Base-by-base conservation (phyloP, 306 rosid genomes). In the Begonia fuchsioides region DNA sequence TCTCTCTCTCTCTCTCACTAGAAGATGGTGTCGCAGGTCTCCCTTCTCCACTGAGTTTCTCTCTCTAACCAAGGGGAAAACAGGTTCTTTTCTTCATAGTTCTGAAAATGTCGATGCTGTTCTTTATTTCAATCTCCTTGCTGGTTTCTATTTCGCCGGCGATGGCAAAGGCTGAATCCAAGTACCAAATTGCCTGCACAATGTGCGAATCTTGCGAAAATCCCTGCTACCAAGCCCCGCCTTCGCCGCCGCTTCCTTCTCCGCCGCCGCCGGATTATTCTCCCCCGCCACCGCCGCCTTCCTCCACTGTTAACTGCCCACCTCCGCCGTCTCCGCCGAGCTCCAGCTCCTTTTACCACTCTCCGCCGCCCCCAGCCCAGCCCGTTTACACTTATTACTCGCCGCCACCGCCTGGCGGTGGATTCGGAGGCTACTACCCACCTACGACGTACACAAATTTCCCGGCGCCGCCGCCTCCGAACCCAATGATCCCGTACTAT, bases 401-500 rank as follows among this genome's bases (percentile, higher is more conserved):
- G 0, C 73, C 83, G 1, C 83, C 83, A 1, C 78, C 78, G 12
- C 61, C 73, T 5, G 63, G 72, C 2, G 71, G 77, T 0, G 60
- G 61, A 0, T 50, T 61, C 0, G 76, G 82, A 10, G 53, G 57
- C 1, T 72, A 64, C 47, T 68, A 48, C 55, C 63, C 76, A 13
- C 94, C 98, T 12, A 94, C 98, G 6, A 87, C 95, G 3, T 13
- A 49, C 71, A 49, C 55, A 8, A 73, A 71, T 62, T 79, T 81
- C 52, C 87, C 87, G 0, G 39, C 58, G 1, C 96, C 96, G 1
- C 96, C 98, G n/a, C 98, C 98, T 5, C 98, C 98, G 1, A 92
- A 92, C 56, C 98, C 96, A 15, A 85, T 92, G 52, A 94, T 92
- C 7, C 93, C 96, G 0, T 92, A 92, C 53, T 92, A 81, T 43